Evolutionary conservation across 73 alveolate genomes (phyloP).

Genomic region (Paramecium octaurelia): DNA sequence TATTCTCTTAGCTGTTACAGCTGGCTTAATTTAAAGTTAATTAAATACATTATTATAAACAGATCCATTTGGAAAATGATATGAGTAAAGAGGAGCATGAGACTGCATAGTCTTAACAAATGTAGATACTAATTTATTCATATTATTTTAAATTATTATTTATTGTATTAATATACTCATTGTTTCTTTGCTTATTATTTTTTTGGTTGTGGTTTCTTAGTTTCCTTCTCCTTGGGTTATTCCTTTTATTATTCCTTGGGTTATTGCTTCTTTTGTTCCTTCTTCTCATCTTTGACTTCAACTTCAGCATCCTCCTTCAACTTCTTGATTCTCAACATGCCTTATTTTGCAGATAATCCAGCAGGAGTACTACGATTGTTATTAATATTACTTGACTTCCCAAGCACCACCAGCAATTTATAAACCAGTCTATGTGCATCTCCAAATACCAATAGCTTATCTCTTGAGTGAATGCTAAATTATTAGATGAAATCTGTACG

Average conservation of each 20-base stretch:
- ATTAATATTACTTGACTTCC: slow-evolving; percentile 61
- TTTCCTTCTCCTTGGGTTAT: not conserved
- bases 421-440: slow-evolving; percentile 80
- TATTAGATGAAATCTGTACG: slow-evolving; percentile 32
- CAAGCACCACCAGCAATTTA: slow-evolving; percentile 90
- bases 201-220: not conserved
- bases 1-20: slow-evolving; percentile 74
- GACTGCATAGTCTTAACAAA: not conserved
- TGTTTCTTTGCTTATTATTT: not conserved
- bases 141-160: not conserved
- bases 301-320: slow-evolving; percentile 80
- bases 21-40: slow-evolving; percentile 18
- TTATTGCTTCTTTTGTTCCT: slow-evolving; percentile 16
- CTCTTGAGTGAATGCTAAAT: slow-evolving; percentile 78
- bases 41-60: not conserved
- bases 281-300: slow-evolving; percentile 53
- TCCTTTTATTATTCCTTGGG: not conserved
- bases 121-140: slow-evolving; percentile 17
- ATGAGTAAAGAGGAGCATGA: not conserved
- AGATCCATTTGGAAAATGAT: slow-evolving; percentile 9
- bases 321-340: slow-evolving; percentile 77
- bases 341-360: slow-evolving; percentile 77
- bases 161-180: slow-evolving; percentile 26
- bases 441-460: slow-evolving; percentile 90
- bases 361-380: slow-evolving; percentile 67